A percentile compares a stretch with the other conserved stretches of the same genome.
Conservation (phyloP, 495 filamentous ascomycete species). For the Aspergillus indologenus region DNA sequence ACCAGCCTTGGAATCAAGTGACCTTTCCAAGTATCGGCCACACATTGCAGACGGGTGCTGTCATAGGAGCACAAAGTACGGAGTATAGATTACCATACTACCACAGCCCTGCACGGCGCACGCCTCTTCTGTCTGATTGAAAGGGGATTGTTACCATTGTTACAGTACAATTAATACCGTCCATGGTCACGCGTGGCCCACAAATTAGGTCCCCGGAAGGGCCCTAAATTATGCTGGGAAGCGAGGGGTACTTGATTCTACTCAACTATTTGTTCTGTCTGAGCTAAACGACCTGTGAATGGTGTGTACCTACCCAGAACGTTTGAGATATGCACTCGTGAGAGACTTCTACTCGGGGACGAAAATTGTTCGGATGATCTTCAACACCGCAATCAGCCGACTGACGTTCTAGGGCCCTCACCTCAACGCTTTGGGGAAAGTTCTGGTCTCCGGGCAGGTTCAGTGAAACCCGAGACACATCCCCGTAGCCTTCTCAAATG, state of each 20-base stretch:
- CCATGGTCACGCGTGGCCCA: not conserved
- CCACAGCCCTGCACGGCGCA: not conserved
- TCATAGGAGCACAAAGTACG: not conserved
- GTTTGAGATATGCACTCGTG: not conserved
- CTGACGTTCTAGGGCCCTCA: not conserved
- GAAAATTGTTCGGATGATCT: not conserved
- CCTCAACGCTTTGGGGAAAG: not conserved
- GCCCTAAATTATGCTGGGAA: constrained; percentile 2
- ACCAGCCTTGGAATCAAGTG: not conserved
- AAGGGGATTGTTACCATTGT: not conserved
- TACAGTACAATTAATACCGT: no score
- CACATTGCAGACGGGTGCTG: constrained; percentile 4
- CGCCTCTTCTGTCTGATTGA: not conserved
- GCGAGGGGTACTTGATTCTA: not conserved
- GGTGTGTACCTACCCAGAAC: not conserved
- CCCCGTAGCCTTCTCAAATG: not conserved
- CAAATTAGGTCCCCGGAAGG: not conserved
- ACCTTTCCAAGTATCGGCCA: not conserved
- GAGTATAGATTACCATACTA: not conserved
- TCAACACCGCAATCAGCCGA: not conserved
- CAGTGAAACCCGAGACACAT: not conserved
- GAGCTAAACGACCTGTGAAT: not conserved
- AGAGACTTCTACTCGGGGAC: not conserved
- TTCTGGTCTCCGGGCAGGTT: not conserved
- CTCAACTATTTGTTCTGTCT: not conserved